These are phyloP conservation scores for Ophiostoma ips DNA, from an alignment of 2,329 filamentous ascomycete species.

Conservation along the genomic window DNA sequence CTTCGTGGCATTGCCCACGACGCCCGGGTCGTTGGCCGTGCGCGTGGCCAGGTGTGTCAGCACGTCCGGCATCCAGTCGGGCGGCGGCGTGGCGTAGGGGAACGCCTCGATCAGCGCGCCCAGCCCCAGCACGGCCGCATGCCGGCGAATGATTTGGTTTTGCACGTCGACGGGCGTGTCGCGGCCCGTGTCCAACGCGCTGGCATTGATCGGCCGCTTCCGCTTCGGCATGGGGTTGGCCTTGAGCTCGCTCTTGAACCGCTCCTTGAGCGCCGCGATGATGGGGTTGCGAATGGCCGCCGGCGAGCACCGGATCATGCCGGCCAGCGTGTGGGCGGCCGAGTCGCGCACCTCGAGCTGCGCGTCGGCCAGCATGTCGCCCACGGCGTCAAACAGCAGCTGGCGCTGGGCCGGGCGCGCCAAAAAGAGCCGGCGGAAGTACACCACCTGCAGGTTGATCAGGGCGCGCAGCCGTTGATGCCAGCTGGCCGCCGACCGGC, in stretches of 20 bases:
- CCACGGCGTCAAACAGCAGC: slow-evolving; percentile 79
- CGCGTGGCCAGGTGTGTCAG: slow-evolving; percentile 71
- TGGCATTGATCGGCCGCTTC: slow-evolving; percentile 20
- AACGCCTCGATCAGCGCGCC: slow-evolving; percentile 90
- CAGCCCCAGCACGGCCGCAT: slow-evolving; percentile 82
- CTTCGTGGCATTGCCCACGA: slow-evolving; percentile 94
- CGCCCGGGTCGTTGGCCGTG: slow-evolving; percentile 76
- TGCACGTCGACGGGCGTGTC: slow-evolving; percentile 45
- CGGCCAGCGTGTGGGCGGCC: slow-evolving; percentile 82
- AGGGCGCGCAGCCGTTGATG: slow-evolving; percentile 89
- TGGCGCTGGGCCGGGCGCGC: slow-evolving; percentile 62
- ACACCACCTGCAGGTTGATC: slow-evolving; percentile 97
- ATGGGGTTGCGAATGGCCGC: slow-evolving; percentile 62
- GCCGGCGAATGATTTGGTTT: slow-evolving; percentile 65
- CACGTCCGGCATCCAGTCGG: slow-evolving; percentile 85
- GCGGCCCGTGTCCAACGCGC: slow-evolving; percentile 3
- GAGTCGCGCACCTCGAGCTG: slow-evolving; percentile 91
- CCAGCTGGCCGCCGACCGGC: slow-evolving; percentile 74
- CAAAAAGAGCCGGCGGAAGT: slow-evolving; percentile 90
- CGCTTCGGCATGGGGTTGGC: slow-evolving; percentile 79
- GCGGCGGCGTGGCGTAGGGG: slow-evolving; percentile 87
- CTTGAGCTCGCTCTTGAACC: slow-evolving; percentile 65
- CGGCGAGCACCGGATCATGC: slow-evolving; percentile 96
- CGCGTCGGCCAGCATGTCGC: slow-evolving; percentile 79
- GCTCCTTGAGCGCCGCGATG: slow-evolving; percentile 58